These are phyloP conservation scores for Pichia sp. DNA, from an alignment of 1,139 yeast genomes.

Conservation along the genomic window DNA sequence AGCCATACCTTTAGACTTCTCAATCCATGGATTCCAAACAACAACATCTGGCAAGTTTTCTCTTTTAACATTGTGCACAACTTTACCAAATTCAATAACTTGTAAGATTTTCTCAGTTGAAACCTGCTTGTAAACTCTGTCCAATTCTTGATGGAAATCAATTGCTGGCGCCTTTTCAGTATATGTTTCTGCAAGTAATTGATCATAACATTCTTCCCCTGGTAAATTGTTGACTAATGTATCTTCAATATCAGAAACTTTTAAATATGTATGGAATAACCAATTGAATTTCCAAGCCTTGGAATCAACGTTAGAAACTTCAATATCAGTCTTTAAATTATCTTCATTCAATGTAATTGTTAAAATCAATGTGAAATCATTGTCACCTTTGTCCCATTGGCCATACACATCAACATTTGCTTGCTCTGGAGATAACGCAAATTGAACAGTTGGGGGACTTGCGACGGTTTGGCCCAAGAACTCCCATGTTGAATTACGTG, in stretches of 20 bases:
- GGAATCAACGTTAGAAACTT: constrained; percentile 64
- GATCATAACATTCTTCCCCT: constrained; percentile 68
- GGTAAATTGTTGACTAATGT: constrained; percentile 69
- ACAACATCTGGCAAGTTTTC: constrained; percentile 76
- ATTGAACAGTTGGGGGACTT: constrained; percentile 67
- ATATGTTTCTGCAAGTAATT: constrained; percentile 56
- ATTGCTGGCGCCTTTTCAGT: constrained; percentile 68
- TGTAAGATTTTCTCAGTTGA: constrained; percentile 51
- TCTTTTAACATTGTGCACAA: constrained; percentile 59
- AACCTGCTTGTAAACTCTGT: constrained; percentile 69
- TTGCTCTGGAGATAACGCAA: constrained; percentile 81
- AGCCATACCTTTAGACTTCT: constrained; percentile 69
- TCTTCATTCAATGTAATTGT: constrained; percentile 54
- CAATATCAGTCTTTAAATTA: constrained; percentile 59
- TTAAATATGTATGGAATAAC: constrained; percentile 90
- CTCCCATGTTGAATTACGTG: constrained; percentile 86
- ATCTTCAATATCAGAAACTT: constrained; percentile 68
- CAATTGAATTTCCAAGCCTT: constrained; percentile 78
- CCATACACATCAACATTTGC: constrained; percentile 48
- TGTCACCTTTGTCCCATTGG: constrained; percentile 55
- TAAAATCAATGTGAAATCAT: constrained; percentile 71
- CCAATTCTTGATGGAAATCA: constrained; percentile 72
- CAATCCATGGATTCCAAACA: constrained; percentile 97
- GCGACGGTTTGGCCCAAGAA: constrained; percentile 72
- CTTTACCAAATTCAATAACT: constrained; percentile 62